Conservation (phyloP, 1,284 basidiomycete genomes). For the Ustilago cynodontis region DNA sequence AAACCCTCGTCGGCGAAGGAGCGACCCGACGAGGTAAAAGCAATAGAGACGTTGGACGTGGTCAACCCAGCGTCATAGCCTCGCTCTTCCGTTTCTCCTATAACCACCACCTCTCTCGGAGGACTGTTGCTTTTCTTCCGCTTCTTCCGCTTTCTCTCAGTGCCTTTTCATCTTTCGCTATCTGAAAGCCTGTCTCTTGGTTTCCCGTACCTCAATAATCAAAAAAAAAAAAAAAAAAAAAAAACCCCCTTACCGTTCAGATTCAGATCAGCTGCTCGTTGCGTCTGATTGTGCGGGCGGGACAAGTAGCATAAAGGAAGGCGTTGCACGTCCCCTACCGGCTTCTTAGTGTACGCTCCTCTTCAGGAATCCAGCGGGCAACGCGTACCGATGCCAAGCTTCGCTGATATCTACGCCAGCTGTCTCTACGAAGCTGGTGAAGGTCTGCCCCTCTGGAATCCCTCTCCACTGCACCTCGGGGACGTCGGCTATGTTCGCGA, state of each 20-base stretch:
- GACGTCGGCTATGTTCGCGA: constrained; percentile 59
- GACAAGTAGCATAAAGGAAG: not conserved
- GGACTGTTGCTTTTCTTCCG: constrained; percentile 9
- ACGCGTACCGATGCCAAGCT: constrained; percentile 31
- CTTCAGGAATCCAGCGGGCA: not conserved
- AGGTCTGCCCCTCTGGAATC: constrained; percentile 60
- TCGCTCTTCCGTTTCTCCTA: constrained; percentile 5
- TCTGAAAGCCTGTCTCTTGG: not conserved
- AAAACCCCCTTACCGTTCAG: not conserved
- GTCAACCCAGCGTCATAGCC: constrained; percentile 38
- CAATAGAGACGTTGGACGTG: constrained; percentile 41
- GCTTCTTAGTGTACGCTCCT: too few relatives aligned
- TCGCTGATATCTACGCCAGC: constrained; percentile 54
- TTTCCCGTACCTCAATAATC: too few relatives aligned
- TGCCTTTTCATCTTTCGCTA: not conserved
- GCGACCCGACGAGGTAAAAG: constrained; percentile 17
- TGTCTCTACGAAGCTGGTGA: constrained; percentile 53
- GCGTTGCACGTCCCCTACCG: not conserved
- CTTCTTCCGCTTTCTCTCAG: constrained; percentile 8
- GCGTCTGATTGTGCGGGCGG: not conserved
- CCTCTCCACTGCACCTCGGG: constrained; percentile 48
- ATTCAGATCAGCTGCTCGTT: not conserved
- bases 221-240: not conserved
- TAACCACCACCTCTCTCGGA: not conserved
- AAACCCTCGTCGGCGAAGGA: constrained; percentile 7